These are phyloP conservation scores for Nemania bipapillata DNA, from an alignment of 2,329 filamentous ascomycete species.

Conservation along the genomic window DNA sequence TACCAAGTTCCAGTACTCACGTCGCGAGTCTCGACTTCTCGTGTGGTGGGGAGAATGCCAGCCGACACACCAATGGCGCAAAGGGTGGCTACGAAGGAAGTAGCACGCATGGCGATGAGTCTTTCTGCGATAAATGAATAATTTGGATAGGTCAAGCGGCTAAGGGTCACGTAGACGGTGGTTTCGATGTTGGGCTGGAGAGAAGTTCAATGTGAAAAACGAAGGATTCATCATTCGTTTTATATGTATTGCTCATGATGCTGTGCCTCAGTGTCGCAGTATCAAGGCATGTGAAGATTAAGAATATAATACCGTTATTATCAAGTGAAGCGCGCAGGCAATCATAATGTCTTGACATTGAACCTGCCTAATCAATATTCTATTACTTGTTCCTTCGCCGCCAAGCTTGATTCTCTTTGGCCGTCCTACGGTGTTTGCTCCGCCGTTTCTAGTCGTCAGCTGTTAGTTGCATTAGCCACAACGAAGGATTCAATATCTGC, in stretches of 20 bases:
- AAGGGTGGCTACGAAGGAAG: background rate
- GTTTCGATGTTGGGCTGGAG: background rate
- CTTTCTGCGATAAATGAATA: background rate
- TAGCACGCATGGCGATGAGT: constrained; percentile 1
- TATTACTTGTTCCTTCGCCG: background rate
- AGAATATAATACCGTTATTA: background rate
- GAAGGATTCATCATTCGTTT: background rate
- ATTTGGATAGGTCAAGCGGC: too few relatives aligned
- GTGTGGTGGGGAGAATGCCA: background rate
- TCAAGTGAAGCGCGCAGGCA: background rate
- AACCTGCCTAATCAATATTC: background rate
- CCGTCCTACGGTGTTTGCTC: background rate
- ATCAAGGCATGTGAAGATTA: background rate
- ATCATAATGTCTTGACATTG: background rate
- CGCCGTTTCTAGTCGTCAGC: background rate
- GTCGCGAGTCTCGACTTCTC: background rate
- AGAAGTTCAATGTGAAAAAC: background rate
- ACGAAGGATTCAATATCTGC: background rate
- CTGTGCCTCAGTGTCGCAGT: background rate
- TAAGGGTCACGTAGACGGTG: too few relatives aligned
- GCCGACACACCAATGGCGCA: constrained; percentile 15
- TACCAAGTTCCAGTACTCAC: constrained; percentile 6
- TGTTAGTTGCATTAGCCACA: background rate
- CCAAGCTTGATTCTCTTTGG: background rate
- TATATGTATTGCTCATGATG: background rate